A percentile compares a stretch with the other conserved stretches of the same genome.
Evolutionary conservation across 1,284 basidiomycete genomes (phyloP).

Genomic region (Thelephora terrestris): DNA sequence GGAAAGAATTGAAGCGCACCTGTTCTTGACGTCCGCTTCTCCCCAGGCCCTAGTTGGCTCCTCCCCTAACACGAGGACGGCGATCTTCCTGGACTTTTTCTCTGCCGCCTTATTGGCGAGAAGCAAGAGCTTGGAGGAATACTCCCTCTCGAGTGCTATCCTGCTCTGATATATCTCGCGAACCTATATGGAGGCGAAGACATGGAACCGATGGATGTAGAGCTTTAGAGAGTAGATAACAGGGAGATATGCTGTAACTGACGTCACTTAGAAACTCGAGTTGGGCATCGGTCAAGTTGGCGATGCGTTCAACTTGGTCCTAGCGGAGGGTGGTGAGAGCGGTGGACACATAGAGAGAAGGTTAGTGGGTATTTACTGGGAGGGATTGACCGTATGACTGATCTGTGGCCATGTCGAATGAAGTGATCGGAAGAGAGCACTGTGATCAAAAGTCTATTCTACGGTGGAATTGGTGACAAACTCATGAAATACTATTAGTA

Average conservation of each 20-base stretch:
- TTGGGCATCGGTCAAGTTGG: conserved; percentile 46
- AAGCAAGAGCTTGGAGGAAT: conserved; percentile 55
- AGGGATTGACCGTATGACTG: conserved; percentile 21
- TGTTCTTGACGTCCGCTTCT: conserved; percentile 41
- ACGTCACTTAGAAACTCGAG: conserved; percentile 56
- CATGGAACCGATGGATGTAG: neutral
- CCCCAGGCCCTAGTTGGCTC: conserved; percentile 58
- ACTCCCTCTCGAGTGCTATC: conserved; percentile 62
- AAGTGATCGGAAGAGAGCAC: no score
- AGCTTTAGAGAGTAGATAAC: conserved; percentile 2
- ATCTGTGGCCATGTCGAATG: conserved; percentile 7
- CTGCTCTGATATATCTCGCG: conserved; percentile 63
- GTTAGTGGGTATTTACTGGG: conserved; percentile 14
- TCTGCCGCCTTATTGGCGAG: conserved; percentile 60
- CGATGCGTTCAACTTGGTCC: conserved; percentile 31
- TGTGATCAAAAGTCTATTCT: no score
- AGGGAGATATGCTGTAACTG: conserved; percentile 14
- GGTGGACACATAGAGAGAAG: neutral
- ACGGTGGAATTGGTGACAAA: no score
- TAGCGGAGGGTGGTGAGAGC: conserved; percentile 7
- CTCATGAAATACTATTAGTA: no score
- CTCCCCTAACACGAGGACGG: conserved; percentile 47
- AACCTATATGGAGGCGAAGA: conserved; percentile 31
- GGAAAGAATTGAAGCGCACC: conserved; percentile 29
- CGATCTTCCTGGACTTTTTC: conserved; percentile 52